Base-by-base conservation (phyloP, 2,329 filamentous ascomycete genomes). In the Waltergamsia citrina region DNA sequence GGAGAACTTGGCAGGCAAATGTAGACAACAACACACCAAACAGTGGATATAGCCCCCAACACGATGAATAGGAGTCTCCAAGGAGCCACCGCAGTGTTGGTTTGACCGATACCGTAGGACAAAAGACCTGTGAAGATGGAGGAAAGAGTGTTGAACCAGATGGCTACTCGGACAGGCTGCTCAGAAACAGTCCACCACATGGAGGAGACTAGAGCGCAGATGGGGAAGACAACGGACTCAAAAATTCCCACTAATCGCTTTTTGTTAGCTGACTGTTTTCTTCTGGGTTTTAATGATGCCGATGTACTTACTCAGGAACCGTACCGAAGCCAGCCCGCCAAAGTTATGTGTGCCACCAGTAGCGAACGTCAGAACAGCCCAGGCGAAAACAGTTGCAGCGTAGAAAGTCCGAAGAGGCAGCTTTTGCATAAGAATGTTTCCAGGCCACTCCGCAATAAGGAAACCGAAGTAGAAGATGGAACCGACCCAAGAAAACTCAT, bases 51-150 rank as follows among this genome's bases (percentile, higher is more conserved):
- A 18, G 30, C 37, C 9, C 43, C 46, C n/a, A 40, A 38, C n/a
- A 48, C 28, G 17, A 43, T 35, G 36, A 45, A 49, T 3, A 48
- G 29, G 19, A 44, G 42, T 21, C 45, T 40, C 46, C 46, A 49
- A 14, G 17, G 6, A 7, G 26, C 8, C 15, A 18, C n/a, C n/a
- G n/a, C n/a, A n/a, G n/a, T n/a, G n/a, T n/a, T n/a, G n/a, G n/a
- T n/a, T n/a, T n/a, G n/a, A n/a, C n/a, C n/a, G n/a, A n/a, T n/a
- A n/a, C n/a, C n/a, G n/a, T n/a, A n/a, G n/a, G n/a, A n/a, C n/a
- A n/a, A n/a, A n/a, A n/a, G n/a, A n/a, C n/a, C n/a, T n/a, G n/a
- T n/a, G n/a, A n/a, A n/a, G n/a, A n/a, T n/a, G n/a, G n/a, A n/a
- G n/a, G n/a, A n/a, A n/a, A n/a, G n/a, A n/a, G n/a, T n/a, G n/a